phyloP scores from a whole-genome alignment of 495 filamentous ascomycete species.

The Tetracladium marchalianum region DNA sequence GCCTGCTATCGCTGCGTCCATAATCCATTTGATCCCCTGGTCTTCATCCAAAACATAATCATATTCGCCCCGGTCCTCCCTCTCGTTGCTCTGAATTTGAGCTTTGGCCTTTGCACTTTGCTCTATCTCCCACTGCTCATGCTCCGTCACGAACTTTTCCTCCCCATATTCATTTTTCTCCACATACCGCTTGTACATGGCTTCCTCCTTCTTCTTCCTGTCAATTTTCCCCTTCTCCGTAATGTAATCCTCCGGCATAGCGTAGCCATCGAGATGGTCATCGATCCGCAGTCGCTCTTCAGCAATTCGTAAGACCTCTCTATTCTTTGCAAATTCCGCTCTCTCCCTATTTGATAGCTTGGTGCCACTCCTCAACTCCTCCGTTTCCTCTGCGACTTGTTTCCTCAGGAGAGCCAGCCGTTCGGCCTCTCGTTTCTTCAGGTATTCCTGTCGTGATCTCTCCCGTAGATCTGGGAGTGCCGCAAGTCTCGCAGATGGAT shows the following conservation, averaged over 20 bases:
- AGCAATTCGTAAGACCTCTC: conserved; percentile 76
- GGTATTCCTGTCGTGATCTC: conserved; percentile 81
- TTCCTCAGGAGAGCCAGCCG: conserved; percentile 73
- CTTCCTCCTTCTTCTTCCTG: conserved; percentile 80
- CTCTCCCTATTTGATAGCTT: conserved; percentile 69
- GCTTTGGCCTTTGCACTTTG: conserved; percentile 84
- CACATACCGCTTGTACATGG: conserved; percentile 83
- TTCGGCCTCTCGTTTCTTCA: conserved; percentile 86
- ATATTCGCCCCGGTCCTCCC: conserved; percentile 79
- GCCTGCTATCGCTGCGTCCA: conserved; percentile 62
- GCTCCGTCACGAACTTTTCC: conserved; percentile 86
- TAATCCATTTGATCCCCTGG: conserved; percentile 77
- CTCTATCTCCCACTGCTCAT: conserved; percentile 92
- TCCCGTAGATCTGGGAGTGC: conserved; percentile 70
- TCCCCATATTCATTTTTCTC: conserved; percentile 81
- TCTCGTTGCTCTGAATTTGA: conserved; percentile 64
- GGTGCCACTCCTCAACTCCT: conserved; percentile 70
- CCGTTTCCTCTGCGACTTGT: conserved; percentile 85
- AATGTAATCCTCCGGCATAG: conserved; percentile 89
- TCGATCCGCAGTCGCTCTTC: conserved; percentile 84
- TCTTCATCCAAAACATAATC: conserved; percentile 91
- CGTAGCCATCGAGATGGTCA: conserved; percentile 87
- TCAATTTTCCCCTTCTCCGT: conserved; percentile 89
- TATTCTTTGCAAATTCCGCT: conserved; percentile 83
- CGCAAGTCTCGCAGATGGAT: conserved; percentile 48